Percentiles rank a stretch among this genome's conserved stretches.
These are phyloP conservation scores for Liriodendron chinense DNA, from an alignment of 164 flowering plant species.

Conservation along the genomic window DNA sequence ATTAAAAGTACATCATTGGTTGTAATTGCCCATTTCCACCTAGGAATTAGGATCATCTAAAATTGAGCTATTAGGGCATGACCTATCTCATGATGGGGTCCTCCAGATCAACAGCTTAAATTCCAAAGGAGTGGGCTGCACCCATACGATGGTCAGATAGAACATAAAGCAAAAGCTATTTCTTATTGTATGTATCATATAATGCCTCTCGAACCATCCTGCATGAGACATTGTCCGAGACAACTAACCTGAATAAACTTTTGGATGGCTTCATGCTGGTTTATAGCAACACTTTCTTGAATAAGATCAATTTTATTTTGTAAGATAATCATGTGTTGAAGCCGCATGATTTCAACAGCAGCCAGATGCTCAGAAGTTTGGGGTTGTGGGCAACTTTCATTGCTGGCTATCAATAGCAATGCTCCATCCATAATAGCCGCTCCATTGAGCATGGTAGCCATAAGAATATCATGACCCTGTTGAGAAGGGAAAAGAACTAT, in stretches of 20 bases:
- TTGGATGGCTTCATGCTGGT: constrained; percentile 88
- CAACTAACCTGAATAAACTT: constrained; percentile 65
- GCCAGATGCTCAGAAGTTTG: constrained; percentile 96
- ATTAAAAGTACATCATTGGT: too few relatives aligned
- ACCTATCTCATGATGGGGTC: neutral
- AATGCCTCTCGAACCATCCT: neutral
- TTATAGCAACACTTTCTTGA: constrained; percentile 90
- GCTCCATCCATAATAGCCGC: constrained; percentile 99
- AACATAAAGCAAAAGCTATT: too few relatives aligned
- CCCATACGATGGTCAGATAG: too few relatives aligned
- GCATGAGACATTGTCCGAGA: too few relatives aligned
- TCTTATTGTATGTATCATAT: too few relatives aligned
- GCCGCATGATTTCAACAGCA: constrained; percentile 97
- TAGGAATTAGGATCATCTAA: too few relatives aligned
- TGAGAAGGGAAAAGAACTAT: neutral
- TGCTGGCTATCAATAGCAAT: constrained; percentile 89
- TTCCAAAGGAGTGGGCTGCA: too few relatives aligned
- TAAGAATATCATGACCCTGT: constrained; percentile 97
- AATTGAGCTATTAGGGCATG: too few relatives aligned
- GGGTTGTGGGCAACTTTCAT: constrained; percentile 96
- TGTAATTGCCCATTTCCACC: too few relatives aligned
- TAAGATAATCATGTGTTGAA: constrained; percentile 84
- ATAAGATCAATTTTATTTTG: constrained; percentile 94
- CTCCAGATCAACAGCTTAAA: neutral
- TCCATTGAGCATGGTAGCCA: constrained; percentile 99